These are phyloP conservation scores for Calonectria multiphialidica DNA, from an alignment of 2,329 filamentous ascomycete genomes.

Conservation along the genomic window DNA sequence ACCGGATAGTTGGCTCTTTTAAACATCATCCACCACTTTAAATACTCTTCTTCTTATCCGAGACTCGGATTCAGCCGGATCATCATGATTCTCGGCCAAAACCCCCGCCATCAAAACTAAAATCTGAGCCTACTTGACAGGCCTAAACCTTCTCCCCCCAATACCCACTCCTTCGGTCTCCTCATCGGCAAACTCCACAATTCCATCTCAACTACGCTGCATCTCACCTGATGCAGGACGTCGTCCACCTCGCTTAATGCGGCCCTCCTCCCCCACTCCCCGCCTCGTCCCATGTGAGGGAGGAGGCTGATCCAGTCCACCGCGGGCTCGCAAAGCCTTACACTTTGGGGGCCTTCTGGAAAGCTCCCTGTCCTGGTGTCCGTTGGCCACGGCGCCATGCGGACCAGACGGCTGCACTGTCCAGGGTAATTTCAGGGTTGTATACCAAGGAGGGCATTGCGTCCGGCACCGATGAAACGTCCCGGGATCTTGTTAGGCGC, in stretches of 20 bases:
- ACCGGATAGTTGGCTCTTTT: neutral
- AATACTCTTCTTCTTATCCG: neutral
- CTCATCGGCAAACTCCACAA: constrained; percentile 13
- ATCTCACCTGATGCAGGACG: constrained; percentile 2
- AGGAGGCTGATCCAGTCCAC: neutral
- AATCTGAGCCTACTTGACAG: neutral
- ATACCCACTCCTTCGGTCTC: neutral
- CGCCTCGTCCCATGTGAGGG: neutral
- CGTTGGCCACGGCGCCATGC: neutral
- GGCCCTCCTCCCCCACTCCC: neutral
- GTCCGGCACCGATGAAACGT: constrained; percentile 22
- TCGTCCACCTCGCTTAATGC: neutral
- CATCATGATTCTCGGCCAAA: neutral
- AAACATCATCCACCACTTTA: neutral
- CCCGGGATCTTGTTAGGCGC: neutral
- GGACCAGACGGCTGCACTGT: neutral
- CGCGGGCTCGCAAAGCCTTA: neutral
- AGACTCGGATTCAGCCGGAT: neutral
- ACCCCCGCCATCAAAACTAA: neutral
- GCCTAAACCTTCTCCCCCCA: neutral
- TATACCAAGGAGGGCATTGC: constrained; percentile 1
- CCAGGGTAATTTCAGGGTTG: constrained; percentile 6
- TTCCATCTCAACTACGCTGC: neutral
- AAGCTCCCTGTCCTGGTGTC: neutral
- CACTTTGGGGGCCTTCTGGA: neutral